phyloP scores from a whole-genome alignment of 179 eudicot species.

The Carnegiea gigantea region DNA sequence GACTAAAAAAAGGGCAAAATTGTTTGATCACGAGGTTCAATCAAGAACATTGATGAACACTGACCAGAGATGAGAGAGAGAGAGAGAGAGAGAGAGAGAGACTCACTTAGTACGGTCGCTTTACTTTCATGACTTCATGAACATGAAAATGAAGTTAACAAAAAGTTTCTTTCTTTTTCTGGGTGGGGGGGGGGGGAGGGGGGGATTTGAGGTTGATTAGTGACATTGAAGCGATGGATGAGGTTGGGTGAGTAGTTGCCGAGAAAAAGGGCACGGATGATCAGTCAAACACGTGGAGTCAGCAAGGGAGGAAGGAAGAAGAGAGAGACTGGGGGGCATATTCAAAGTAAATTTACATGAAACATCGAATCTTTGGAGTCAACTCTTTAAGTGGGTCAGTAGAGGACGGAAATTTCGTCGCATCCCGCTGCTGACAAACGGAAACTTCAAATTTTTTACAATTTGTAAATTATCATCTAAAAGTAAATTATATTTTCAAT shows the following conservation, averaged over 20 bases:
- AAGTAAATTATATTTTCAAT: no score
- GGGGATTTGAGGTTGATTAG: background rate
- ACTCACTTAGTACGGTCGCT: background rate
- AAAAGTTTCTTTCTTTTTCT: no score
- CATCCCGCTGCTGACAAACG: no score
- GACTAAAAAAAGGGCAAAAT: background rate
- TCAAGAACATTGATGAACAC: background rate
- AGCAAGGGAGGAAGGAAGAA: background rate
- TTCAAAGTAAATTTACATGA: background rate
- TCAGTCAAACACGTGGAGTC: background rate
- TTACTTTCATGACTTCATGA: no score
- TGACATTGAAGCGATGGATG: no score
- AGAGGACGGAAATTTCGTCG: background rate
- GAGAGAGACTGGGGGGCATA: background rate
- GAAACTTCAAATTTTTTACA: no score
- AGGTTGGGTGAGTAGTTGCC: background rate
- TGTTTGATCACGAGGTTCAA: background rate
- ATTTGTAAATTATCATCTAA: no score
- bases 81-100: background rate
- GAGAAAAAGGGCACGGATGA: background rate
- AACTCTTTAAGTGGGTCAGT: background rate
- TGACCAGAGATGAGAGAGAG: background rate
- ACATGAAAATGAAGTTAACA: no score
- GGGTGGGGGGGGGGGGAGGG: no score
- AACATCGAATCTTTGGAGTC: background rate